Evolutionary conservation across 768 basidiomycete genomes (phyloP).

Genomic region (Tricholoma matsutake): DNA sequence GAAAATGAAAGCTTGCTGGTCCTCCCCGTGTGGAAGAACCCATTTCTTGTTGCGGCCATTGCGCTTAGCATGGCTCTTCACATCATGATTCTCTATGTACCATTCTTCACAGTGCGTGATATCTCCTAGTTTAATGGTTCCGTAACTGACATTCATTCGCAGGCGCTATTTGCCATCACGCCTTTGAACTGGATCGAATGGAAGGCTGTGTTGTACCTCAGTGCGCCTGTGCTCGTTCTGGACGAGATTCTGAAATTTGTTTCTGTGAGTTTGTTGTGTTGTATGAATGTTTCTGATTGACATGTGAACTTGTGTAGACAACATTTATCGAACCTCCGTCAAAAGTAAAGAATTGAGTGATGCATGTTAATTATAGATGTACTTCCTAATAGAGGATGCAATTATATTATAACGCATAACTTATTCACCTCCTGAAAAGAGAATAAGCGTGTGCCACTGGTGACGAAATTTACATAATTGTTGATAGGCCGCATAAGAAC

Average conservation of each 20-base stretch:
- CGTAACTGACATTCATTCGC: slow-evolving; percentile 3
- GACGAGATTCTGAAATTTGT: slow-evolving; percentile 90
- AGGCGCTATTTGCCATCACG: slow-evolving; percentile 88
- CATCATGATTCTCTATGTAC: slow-evolving; percentile 93
- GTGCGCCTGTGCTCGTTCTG: slow-evolving; percentile 82
- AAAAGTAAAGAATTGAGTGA: slow-evolving; percentile 47
- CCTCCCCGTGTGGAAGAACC: slow-evolving; percentile 93
- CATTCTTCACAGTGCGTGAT: slow-evolving; percentile 84
- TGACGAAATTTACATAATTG: not conserved
- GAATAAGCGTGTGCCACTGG: too few species aligned
- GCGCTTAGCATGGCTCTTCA: slow-evolving; percentile 90
- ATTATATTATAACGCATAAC: slow-evolving; percentile 2
- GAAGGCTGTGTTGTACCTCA: slow-evolving; percentile 87
- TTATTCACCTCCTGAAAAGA: too few species aligned
- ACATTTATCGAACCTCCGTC: slow-evolving; percentile 57
- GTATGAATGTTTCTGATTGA: not conserved
- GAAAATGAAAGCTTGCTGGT: slow-evolving; percentile 93
- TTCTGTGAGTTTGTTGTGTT: slow-evolving; percentile 47
- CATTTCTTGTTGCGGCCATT: slow-evolving; percentile 87
- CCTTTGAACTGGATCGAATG: slow-evolving; percentile 95
- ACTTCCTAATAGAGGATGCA: slow-evolving; percentile 10
- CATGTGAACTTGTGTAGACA: slow-evolving; percentile 31
- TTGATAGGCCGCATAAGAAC: not conserved
- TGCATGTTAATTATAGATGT: slow-evolving; percentile 11
- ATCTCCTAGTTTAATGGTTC: not conserved